These are phyloP conservation scores for Pseudogymnoascus sp. DNA, from an alignment of 2,329 filamentous ascomycete species.

Conservation along the genomic window DNA sequence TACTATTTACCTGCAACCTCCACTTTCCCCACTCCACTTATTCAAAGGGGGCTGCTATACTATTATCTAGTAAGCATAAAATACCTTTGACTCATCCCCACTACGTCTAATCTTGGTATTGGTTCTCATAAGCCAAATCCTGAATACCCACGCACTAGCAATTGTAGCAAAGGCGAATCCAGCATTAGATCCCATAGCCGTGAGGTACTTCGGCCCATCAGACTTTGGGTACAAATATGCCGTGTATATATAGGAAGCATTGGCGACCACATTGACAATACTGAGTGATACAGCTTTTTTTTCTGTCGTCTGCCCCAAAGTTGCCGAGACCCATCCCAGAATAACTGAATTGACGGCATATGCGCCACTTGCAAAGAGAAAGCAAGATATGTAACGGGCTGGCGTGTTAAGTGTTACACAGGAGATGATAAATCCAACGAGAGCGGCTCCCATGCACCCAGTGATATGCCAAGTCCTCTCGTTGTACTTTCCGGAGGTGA, in stretches of 20 bases:
- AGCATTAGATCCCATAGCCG: slow-evolving; percentile 26
- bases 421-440: slow-evolving; percentile 26
- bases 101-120: slow-evolving; percentile 24
- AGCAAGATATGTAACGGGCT: slow-evolving; percentile 26
- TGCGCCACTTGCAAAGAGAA: slow-evolving; percentile 25
- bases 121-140: slow-evolving; percentile 25
- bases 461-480: slow-evolving; percentile 29
- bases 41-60: background rate
- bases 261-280: slow-evolving; percentile 15
- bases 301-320: slow-evolving; percentile 17
- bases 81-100: slow-evolving; percentile 10
- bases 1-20: background rate
- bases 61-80: slow-evolving; percentile 14
- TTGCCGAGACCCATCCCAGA: slow-evolving; percentile 19
- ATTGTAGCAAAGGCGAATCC: slow-evolving; percentile 29
- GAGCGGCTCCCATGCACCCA: slow-evolving; percentile 22
- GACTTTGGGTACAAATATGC: slow-evolving; percentile 20
- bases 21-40: background rate
- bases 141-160: slow-evolving; percentile 28
- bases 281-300: slow-evolving; percentile 18
- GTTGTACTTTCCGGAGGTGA: slow-evolving; percentile 22
- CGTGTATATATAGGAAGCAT: slow-evolving; percentile 18
- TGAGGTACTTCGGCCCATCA: slow-evolving; percentile 27
- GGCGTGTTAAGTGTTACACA: slow-evolving; percentile 22
- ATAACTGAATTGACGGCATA: slow-evolving; percentile 28